Conservation (phyloP, 148 eudicot genomes). For the Fagopyrum tataricum region DNA sequence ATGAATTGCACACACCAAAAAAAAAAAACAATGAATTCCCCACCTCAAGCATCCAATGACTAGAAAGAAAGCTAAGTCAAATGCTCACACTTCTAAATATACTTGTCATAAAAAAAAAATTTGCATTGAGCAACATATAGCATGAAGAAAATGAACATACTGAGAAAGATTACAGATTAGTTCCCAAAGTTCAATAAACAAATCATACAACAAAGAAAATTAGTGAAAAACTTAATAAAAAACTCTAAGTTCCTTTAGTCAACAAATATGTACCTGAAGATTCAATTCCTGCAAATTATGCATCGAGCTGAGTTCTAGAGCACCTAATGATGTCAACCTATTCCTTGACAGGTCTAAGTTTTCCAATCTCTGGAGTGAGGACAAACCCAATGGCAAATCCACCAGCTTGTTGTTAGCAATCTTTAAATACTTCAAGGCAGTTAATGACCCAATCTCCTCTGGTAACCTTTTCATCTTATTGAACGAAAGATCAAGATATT, state of each 20-base stretch:
- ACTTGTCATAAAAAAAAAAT: background rate
- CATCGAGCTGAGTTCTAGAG: slow-evolving; percentile 61
- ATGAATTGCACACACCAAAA: background rate
- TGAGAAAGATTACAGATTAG: background rate
- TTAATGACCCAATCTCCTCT: slow-evolving; percentile 60
- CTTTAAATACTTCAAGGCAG: slow-evolving; percentile 54
- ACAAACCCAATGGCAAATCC: slow-evolving; percentile 64
- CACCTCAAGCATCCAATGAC: background rate
- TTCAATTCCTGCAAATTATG: slow-evolving; percentile 60
- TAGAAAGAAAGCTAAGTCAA: background rate
- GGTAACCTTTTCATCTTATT: slow-evolving; percentile 83
- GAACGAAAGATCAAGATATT: slow-evolving; percentile 79
- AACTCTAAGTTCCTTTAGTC: background rate
- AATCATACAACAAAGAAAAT: background rate
- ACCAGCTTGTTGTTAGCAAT: slow-evolving; percentile 73
- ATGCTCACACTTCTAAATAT: background rate
- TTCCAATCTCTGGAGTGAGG: slow-evolving; percentile 57
- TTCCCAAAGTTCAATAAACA: background rate
- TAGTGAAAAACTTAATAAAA: background rate
- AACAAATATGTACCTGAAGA: slow-evolving; percentile 56
- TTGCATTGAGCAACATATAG: background rate
- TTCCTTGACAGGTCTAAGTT: slow-evolving; percentile 81
- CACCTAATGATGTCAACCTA: slow-evolving; percentile 62
- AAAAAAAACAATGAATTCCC: background rate
- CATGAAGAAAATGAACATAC: background rate